Evolutionary conservation across 768 basidiomycete species (phyloP).

Genomic region (Nevesoporus exiguus): DNA sequence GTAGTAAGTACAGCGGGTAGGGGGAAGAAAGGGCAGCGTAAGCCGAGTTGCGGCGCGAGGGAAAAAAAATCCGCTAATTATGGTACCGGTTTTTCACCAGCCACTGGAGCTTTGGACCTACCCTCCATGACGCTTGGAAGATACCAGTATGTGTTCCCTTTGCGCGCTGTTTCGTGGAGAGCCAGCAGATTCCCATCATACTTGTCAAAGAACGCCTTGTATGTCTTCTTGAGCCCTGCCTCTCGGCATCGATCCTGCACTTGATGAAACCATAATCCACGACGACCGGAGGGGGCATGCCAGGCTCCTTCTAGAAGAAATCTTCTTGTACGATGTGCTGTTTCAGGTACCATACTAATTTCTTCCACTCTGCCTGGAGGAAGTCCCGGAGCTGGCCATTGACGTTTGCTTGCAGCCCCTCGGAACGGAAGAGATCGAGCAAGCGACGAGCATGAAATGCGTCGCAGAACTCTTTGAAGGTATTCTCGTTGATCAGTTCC

Average conservation of each 20-base stretch:
- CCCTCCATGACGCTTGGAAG: not conserved
- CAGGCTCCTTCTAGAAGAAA: not conserved
- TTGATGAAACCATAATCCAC: slow-evolving; percentile 5
- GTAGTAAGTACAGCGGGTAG: no score
- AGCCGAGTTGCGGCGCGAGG: not conserved
- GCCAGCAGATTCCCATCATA: not conserved
- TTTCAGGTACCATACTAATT: slow-evolving; percentile 2
- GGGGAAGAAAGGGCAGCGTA: not conserved
- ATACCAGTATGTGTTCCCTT: not conserved
- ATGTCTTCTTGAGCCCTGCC: not conserved
- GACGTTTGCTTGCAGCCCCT: not conserved
- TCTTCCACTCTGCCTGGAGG: not conserved
- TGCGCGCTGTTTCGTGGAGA: not conserved
- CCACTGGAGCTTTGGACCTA: not conserved
- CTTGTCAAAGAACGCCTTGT: not conserved
- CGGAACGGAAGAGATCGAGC: not conserved
- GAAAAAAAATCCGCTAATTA: no score
- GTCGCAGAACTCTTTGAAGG: slow-evolving; percentile 3
- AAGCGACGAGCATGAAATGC: not conserved
- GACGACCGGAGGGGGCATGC: not conserved
- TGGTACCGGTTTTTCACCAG: not conserved
- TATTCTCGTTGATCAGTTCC: not conserved
- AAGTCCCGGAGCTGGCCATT: not conserved
- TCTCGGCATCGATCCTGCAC: not conserved
- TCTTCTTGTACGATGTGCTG: not conserved